Evolutionary conservation across 2,329 filamentous ascomycete species (phyloP).

Genomic region (Proliferodiscus dingleyae): DNA sequence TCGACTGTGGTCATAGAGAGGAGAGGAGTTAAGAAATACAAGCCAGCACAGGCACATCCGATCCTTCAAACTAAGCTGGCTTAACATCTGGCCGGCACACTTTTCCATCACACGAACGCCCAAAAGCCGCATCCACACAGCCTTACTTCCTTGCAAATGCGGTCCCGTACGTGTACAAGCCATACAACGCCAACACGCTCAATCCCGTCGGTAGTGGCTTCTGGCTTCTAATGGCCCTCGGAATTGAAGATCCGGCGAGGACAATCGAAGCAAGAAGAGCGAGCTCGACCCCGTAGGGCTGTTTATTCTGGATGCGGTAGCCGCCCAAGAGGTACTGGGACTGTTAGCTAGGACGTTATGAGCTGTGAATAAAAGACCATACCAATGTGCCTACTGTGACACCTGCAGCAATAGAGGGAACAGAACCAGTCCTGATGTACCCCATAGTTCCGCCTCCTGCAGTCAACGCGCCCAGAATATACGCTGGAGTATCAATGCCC

Average conservation of each 20-base stretch:
- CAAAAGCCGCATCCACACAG: constrained; percentile 31
- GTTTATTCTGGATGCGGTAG: constrained; percentile 68
- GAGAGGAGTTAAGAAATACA: too few relatives aligned
- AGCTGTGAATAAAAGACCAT: constrained; percentile 21
- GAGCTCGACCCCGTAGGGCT: constrained; percentile 81
- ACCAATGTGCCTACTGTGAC: constrained; percentile 70
- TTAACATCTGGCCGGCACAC: too few relatives aligned
- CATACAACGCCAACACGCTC: constrained; percentile 73
- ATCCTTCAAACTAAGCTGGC: too few relatives aligned
- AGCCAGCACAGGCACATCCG: too few relatives aligned
- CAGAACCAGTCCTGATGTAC: constrained; percentile 76
- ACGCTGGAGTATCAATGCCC: constrained; percentile 59
- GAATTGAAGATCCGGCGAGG: constrained; percentile 77
- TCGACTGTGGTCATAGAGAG: too few relatives aligned
- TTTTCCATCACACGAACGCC: neutral
- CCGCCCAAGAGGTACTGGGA: constrained; percentile 65
- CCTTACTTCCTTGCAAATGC: constrained; percentile 40
- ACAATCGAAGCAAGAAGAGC: constrained; percentile 84
- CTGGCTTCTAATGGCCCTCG: constrained; percentile 73
- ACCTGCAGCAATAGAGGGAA: constrained; percentile 83
- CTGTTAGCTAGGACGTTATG: neutral
- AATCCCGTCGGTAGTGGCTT: constrained; percentile 83
- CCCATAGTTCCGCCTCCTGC: constrained; percentile 84
- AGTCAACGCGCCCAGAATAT: constrained; percentile 74
- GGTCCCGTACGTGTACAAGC: constrained; percentile 72